Evolutionary conservation across 2,329 filamentous ascomycete genomes (phyloP).

Genomic region (Chlorencoelia australis): DNA sequence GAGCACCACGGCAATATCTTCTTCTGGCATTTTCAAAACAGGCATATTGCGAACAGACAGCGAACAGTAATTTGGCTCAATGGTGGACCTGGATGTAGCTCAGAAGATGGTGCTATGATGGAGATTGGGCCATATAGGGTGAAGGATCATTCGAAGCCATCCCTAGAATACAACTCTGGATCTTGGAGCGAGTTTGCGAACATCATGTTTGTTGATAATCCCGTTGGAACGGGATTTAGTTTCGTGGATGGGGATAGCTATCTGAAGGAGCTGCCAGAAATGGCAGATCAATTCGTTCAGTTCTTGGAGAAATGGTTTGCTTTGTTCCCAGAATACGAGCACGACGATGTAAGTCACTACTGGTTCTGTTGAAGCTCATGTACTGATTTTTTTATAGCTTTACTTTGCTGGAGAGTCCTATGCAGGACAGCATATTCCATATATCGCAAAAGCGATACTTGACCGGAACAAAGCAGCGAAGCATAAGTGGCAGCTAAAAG

Average conservation of each 20-base stretch:
- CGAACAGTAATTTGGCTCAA: conserved; percentile 95
- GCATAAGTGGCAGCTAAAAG: conserved; percentile 65
- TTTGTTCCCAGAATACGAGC: conserved; percentile 83
- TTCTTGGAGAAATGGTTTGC: conserved; percentile 90
- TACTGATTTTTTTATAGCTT: conserved; percentile 44
- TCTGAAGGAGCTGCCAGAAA: conserved; percentile 72
- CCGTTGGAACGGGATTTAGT: conserved; percentile 92
- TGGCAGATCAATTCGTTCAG: conserved; percentile 77
- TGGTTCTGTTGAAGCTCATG: neutral
- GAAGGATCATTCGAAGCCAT: conserved; percentile 52
- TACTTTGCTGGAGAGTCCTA: conserved; percentile 96
- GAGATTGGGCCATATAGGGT: conserved; percentile 79
- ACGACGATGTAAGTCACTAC: conserved; percentile 69
- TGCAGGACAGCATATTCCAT: conserved; percentile 93
- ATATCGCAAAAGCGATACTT: conserved; percentile 85
- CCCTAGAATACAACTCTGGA: conserved; percentile 73
- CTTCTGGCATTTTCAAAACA: conserved; percentile 97
- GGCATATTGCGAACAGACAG: conserved; percentile 85
- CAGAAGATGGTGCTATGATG: conserved; percentile 93
- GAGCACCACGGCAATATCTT: conserved; percentile 88
- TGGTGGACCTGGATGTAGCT: conserved; percentile 92
- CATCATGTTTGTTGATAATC: conserved; percentile 91
- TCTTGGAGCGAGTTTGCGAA: conserved; percentile 99
- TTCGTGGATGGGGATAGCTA: conserved; percentile 88
- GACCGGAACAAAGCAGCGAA: conserved; percentile 66